phyloP scores from a whole-genome alignment of 306 rosid genomes.

The Casuarina glauca region DNA sequence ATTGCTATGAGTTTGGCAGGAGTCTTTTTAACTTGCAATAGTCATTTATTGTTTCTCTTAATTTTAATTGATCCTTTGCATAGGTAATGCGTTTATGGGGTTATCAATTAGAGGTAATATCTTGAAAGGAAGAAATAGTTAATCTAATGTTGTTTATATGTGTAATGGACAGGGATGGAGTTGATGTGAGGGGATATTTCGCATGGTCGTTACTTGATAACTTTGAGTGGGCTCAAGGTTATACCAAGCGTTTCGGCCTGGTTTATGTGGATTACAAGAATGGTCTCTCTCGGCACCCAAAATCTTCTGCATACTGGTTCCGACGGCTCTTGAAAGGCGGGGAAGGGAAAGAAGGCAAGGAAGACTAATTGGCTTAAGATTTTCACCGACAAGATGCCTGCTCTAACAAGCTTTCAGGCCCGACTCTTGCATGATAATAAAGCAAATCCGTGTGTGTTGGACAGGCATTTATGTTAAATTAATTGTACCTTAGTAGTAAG shows the following conservation, averaged over 20 bases:
- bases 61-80: not conserved
- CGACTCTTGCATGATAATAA: no score
- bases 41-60: no score
- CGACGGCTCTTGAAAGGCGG: constrained; percentile 61
- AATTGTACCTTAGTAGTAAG: no score
- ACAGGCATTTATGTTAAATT: no score
- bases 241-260: constrained; percentile 89
- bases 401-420: not conserved
- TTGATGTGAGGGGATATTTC: constrained; percentile 82
- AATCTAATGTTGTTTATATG: constrained; percentile 11
- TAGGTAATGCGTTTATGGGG: not conserved
- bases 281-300: constrained; percentile 79
- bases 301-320: constrained; percentile 96
- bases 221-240: constrained; percentile 97
- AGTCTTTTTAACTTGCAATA: no score
- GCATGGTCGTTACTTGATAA: constrained; percentile 94
- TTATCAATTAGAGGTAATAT: not conserved
- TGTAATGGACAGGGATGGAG: constrained; percentile 73
- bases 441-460: no score
- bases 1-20: no score
- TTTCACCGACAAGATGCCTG: not conserved
- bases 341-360: constrained; percentile 52
- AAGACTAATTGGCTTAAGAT: constrained; percentile 32
- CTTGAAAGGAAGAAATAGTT: not conserved
- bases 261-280: constrained; percentile 78